Conservation (phyloP, 2,329 filamentous ascomycete genomes). For the Fusarium guadeloupense region DNA sequence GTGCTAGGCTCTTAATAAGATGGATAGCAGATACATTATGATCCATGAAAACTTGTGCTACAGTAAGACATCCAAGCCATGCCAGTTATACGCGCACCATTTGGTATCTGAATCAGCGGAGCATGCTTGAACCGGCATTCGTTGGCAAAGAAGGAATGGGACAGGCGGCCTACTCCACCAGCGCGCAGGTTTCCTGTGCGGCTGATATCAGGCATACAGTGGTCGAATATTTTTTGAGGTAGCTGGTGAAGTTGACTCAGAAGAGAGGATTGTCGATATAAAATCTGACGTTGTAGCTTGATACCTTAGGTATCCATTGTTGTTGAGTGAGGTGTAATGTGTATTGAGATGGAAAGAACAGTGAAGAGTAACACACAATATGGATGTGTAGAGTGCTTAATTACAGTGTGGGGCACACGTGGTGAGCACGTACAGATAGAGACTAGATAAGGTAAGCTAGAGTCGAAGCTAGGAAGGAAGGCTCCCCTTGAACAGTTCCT, state of each 20-base stretch:
- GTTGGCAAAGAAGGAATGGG: constrained; percentile 28
- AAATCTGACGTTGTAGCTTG: neutral
- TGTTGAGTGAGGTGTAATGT: too few species aligned
- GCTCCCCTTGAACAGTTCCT: constrained; percentile 18
- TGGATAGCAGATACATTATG: constrained; percentile 15
- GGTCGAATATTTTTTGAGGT: constrained; percentile 1
- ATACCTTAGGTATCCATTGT: too few species aligned
- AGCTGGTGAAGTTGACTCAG: neutral
- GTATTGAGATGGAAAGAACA: constrained; percentile 11
- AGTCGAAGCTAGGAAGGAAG: neutral
- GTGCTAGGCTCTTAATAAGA: neutral
- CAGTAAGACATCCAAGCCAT: constrained; percentile 33
- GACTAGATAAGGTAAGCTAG: too few species aligned
- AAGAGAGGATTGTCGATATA: neutral
- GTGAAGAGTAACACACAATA: constrained; percentile 4
- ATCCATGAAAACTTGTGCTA: constrained; percentile 17
- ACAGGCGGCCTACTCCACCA: constrained; percentile 19
- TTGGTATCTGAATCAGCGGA: constrained; percentile 13
- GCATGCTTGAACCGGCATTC: constrained; percentile 11
- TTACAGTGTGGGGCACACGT: constrained; percentile 24
- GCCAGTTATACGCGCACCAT: constrained; percentile 7
- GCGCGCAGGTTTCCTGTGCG: constrained; percentile 12
- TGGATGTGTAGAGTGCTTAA: constrained; percentile 9
- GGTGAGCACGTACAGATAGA: constrained; percentile 20
- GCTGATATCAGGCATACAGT: constrained; percentile 21